These are phyloP conservation scores for Mucor velutinosus DNA, from an alignment of 371 early-diverging fungal genomes.

Conservation along the genomic window DNA sequence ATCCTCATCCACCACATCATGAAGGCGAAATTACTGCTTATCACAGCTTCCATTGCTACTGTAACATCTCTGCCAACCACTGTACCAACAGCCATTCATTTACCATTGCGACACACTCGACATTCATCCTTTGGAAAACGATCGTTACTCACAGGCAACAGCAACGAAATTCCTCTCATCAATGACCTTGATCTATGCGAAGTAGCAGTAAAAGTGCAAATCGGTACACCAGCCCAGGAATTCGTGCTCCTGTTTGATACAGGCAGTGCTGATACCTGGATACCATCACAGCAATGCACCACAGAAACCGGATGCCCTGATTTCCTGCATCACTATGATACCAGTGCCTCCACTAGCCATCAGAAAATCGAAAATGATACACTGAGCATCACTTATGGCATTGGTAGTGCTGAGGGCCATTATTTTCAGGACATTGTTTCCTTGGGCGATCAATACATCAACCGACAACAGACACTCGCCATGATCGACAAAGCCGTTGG, in stretches of 20 bases:
- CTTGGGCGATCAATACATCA: constrained; percentile 39
- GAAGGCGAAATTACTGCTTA: not conserved
- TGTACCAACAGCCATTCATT: constrained; percentile 14
- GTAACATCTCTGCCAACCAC: not conserved
- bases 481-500: constrained; percentile 9
- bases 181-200: constrained; percentile 37
- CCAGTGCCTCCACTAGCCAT: constrained; percentile 54
- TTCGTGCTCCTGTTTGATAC: constrained; percentile 69
- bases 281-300: constrained; percentile 37
- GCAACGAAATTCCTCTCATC: constrained; percentile 15
- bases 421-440: constrained; percentile 57
- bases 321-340: constrained; percentile 44
- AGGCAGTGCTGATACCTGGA: constrained; percentile 56
- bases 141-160: not conserved
- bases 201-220: constrained; percentile 44
- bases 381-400: constrained; percentile 65
- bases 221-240: constrained; percentile 66
- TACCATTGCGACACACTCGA: not conserved
- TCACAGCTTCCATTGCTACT: not conserved
- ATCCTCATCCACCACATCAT: not conserved
- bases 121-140: not conserved
- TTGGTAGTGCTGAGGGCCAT: constrained; percentile 59
- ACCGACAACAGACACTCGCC: constrained; percentile 56
- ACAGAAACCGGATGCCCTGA: constrained; percentile 28
- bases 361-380: constrained; percentile 33